phyloP scores from a whole-genome alignment of 139 green algal genomes.

The Volvox africanus region DNA sequence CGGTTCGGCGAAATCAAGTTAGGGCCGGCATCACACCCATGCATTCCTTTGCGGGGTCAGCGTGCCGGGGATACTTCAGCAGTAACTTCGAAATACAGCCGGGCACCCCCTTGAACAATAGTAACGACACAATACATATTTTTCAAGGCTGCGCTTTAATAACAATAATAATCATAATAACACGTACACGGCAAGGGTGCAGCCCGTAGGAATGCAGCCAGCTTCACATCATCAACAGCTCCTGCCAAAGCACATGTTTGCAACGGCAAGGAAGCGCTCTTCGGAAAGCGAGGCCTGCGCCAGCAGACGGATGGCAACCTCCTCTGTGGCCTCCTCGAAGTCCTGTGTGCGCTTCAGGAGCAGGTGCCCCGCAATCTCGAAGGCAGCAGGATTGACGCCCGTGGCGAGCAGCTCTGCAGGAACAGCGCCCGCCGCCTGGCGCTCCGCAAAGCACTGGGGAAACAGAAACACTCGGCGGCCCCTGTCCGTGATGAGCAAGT shows the following conservation, averaged over 20 bases:
- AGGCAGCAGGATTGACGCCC: constrained; percentile 95
- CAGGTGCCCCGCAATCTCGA: constrained; percentile 97
- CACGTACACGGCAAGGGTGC: no score
- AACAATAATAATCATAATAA: no score
- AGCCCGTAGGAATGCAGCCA: no score
- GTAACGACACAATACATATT: no score
- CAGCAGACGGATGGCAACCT: constrained; percentile 76
- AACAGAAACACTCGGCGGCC: constrained; percentile 93
- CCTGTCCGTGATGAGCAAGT: constrained; percentile 94
- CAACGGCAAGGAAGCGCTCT: constrained; percentile 56
- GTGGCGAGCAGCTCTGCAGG: constrained; percentile 71
- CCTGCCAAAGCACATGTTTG: constrained; percentile 32
- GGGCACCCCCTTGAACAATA: no score
- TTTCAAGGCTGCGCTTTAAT: no score
- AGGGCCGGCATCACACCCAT: no score
- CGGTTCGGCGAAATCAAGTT: no score
- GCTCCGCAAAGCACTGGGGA: constrained; percentile 86
- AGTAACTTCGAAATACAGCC: no score
- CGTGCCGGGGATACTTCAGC: no score
- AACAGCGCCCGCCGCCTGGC: constrained; percentile 82
- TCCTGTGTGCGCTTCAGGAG: constrained; percentile 92
- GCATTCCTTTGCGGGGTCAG: no score
- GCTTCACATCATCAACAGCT: neutral
- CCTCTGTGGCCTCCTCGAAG: constrained; percentile 73
- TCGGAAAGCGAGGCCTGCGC: constrained; percentile 73